These are phyloP conservation scores for Termitomyces sp. DNA, from an alignment of 768 basidiomycete genomes.

Conservation along the genomic window DNA sequence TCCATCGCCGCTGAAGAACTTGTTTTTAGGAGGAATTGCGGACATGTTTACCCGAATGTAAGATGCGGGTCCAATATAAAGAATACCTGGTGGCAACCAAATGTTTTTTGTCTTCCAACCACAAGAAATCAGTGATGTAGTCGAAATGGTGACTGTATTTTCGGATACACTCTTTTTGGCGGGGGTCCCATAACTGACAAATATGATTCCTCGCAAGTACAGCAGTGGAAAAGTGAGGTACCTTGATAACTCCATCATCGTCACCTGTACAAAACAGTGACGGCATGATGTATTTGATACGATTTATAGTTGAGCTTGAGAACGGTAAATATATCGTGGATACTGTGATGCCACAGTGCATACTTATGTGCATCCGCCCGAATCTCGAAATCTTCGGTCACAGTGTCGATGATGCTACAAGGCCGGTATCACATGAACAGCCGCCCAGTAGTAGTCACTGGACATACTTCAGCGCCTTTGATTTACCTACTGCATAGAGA, in stretches of 20 bases:
- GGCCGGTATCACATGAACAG: conserved; percentile 11
- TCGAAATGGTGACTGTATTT: conserved; percentile 87
- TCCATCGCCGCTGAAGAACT: conserved; percentile 71
- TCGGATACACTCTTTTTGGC: conserved; percentile 57
- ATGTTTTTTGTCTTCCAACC: conserved; percentile 78
- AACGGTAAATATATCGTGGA: conserved; percentile 24
- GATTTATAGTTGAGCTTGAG: conserved; percentile 77
- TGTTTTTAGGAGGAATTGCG: neutral
- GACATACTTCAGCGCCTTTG: conserved; percentile 71
- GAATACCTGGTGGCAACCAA: conserved; percentile 80
- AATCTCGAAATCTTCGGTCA: conserved; percentile 46
- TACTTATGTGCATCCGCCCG: conserved; percentile 51
- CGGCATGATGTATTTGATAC: conserved; percentile 66
- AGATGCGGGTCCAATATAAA: neutral
- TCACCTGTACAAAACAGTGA: conserved; percentile 83
- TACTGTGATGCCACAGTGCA: conserved; percentile 3
- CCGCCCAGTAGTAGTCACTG: conserved; percentile 1
- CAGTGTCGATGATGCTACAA: conserved; percentile 61
- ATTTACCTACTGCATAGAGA: conserved; percentile 80
- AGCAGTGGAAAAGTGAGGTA: conserved; percentile 19
- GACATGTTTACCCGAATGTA: neutral
- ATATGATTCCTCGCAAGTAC: neutral
- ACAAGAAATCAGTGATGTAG: conserved; percentile 90
- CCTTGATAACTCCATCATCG: conserved; percentile 93
- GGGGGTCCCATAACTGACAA: conserved; percentile 85